A percentile compares a stretch with the other conserved stretches of the same genome.
Conservation (phyloP, 164 flowering plant genomes). For the Liquidambar formosana region DNA sequence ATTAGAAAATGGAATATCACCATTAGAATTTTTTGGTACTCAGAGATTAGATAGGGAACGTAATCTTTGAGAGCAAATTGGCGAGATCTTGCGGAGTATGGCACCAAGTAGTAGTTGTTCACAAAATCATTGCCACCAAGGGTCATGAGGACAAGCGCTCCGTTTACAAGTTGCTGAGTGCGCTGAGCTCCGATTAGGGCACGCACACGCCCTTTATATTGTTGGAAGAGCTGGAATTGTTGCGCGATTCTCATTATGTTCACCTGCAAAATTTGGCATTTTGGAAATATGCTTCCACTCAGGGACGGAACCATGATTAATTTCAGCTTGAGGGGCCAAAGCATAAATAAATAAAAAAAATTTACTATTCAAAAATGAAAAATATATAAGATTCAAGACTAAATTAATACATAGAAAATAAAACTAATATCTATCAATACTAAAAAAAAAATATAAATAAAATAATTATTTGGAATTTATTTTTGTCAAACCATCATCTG, state of each 20-base stretch:
- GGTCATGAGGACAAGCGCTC: conserved; percentile 14
- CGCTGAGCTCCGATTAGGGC: conserved; percentile 2
- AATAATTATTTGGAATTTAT: too few species aligned
- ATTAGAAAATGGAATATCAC: background rate
- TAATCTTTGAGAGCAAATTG: conserved; percentile 15
- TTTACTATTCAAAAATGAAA: too few species aligned
- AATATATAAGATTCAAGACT: too few species aligned
- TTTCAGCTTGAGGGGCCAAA: too few species aligned
- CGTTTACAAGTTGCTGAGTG: conserved; percentile 9
- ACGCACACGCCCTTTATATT: conserved; percentile 8
- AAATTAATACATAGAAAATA: too few species aligned
- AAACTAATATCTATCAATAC: too few species aligned
- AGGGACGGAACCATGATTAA: too few species aligned
- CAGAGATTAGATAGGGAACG: conserved; percentile 13
- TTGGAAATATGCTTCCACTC: too few species aligned
- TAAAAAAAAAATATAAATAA: too few species aligned
- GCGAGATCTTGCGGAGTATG: conserved; percentile 19
- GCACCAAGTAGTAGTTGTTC: conserved; percentile 22
- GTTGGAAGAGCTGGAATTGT: conserved; percentile 14
- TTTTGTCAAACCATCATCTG: too few species aligned
- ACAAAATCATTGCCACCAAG: conserved; percentile 23
- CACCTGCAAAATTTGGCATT: conserved; percentile 1
- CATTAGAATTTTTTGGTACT: conserved; percentile 11
- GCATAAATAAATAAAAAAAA: too few species aligned
- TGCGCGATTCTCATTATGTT: conserved; percentile 12